Base-by-base conservation (phyloP, 495 filamentous ascomycete species). In the Annulohypoxylon nitens region DNA sequence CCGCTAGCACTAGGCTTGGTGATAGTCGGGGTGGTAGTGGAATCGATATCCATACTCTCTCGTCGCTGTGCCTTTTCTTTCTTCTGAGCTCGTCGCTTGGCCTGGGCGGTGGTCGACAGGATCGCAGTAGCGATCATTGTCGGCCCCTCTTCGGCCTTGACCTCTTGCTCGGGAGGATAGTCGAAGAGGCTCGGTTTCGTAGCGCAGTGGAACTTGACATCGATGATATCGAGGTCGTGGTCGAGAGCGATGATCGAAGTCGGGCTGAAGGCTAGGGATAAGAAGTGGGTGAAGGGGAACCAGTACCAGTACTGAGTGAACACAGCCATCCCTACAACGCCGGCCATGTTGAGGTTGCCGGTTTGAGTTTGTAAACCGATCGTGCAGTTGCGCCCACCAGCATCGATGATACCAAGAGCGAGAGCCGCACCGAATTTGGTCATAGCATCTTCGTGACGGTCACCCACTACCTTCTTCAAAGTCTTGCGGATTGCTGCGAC, bases 221-320 rank as follows among this genome's bases (percentile, higher is more conserved):
- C 90, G n/a, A 97, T 95, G 41, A 97, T 91, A 70, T 97, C 94
- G 3, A 99, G 87, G 76, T 97, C 93, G 78, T 95, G 90, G 79
- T 98, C 94, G 20, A 99, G 89, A 54, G 91, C 95, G 65, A 98
- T 97, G 75, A 99, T 93, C 1, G 95, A 92, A 8, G 97, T 98
- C 0, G 97, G 97, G 7, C 92, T 91, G 79, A 98, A 98, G 77
- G 92, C 93, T 69, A 98, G 86, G 0, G 94, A 95, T 20, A 99
- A 82, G 89, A 99, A 99, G 81, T 98, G 97, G 25, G 96, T 97
- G 74, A 98, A 90, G 54, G 97, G 97, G 89, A 99, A 99, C 97
- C 97, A 99, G 83, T 99, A 99, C 97, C 97, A 99, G 84, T 99
- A 99, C 80, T 99, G 97, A 6, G 93, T 96, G 84, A 99, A 99